Conservation (phyloP, 257 asterid genomes). For the Forsythia suspensa region DNA sequence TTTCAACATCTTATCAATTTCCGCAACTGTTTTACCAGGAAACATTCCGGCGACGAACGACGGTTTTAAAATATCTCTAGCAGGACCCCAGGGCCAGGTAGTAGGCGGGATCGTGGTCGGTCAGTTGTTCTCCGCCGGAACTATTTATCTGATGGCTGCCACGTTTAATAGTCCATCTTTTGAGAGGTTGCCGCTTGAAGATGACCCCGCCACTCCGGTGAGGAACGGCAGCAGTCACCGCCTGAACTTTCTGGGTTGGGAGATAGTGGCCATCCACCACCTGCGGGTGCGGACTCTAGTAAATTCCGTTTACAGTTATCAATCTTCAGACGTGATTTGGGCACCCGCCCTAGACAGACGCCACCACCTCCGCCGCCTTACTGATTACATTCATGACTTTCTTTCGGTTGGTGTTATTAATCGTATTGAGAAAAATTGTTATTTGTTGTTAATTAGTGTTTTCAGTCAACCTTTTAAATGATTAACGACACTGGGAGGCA, state of each 20-base stretch:
- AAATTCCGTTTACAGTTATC: conserved; percentile 34
- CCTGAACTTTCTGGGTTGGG: conserved; percentile 38
- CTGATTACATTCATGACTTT: not conserved
- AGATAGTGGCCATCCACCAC: conserved; percentile 20
- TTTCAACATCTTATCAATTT: conserved; percentile 68
- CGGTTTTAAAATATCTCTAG: conserved; percentile 52
- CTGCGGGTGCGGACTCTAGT: not conserved
- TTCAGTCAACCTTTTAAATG: not conserved
- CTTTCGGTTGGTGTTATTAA: not conserved
- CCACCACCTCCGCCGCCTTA: conserved; percentile 47
- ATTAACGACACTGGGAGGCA: not conserved
- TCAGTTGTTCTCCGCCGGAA: conserved; percentile 58
- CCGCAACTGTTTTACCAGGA: conserved; percentile 61
- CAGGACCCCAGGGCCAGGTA: conserved; percentile 86
- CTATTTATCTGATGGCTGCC: conserved; percentile 62
- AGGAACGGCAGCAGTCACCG: conserved; percentile 28
- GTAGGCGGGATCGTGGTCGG: conserved; percentile 80
- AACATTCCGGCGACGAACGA: conserved; percentile 23
- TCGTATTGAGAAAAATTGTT: not conserved
- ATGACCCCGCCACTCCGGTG: conserved; percentile 31
- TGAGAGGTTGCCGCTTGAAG: conserved; percentile 43
- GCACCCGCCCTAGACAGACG: conserved; percentile 58
- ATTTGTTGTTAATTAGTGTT: not conserved
- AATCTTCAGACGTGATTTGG: conserved; percentile 60
- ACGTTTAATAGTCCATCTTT: conserved; percentile 58